Evolutionary conservation across 208 protist species (phyloP).

Genomic region (Leishmania tarentolae): DNA sequence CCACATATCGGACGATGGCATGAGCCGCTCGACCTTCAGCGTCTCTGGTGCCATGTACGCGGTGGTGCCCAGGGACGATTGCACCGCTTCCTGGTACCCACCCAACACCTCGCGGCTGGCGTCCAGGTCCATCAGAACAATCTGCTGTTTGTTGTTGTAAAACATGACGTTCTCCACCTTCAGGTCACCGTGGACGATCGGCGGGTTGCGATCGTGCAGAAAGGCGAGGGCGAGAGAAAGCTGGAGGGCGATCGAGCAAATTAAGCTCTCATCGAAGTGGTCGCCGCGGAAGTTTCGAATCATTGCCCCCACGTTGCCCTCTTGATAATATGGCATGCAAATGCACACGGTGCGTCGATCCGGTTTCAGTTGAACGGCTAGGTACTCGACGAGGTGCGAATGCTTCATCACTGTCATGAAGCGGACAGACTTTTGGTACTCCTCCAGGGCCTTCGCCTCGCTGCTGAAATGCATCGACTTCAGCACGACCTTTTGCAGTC

Average conservation of each 20-base stretch:
- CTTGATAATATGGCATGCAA: conserved; percentile 78
- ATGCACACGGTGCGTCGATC: conserved; percentile 51
- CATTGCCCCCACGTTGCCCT: conserved; percentile 55
- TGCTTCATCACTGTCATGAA: conserved; percentile 71
- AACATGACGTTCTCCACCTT: conserved; percentile 83
- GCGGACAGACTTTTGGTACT: conserved; percentile 75
- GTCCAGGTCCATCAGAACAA: conserved; percentile 84
- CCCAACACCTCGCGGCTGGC: conserved; percentile 53
- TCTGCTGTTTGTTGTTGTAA: conserved; percentile 48
- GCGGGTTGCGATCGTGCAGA: conserved; percentile 77
- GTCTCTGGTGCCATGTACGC: conserved; percentile 84
- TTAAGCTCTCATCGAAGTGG: conserved; percentile 51
- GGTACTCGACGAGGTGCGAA: conserved; percentile 74
- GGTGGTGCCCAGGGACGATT: conserved; percentile 47
- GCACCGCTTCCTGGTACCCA: conserved; percentile 31
- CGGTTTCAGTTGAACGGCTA: conserved; percentile 66
- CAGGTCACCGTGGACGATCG: conserved; percentile 83
- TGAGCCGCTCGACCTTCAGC: conserved; percentile 52
- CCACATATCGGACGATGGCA: conserved; percentile 84
- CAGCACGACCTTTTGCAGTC: conserved; percentile 48
- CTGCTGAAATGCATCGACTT: conserved; percentile 59
- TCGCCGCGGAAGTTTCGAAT: conserved; percentile 50
- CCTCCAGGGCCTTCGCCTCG: conserved; percentile 27
- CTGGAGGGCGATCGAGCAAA: conserved; percentile 70
- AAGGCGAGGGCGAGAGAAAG: conserved; percentile 54